Conservation (phyloP, 495 filamentous ascomycete genomes). For the Pyrenula aspistea region DNA sequence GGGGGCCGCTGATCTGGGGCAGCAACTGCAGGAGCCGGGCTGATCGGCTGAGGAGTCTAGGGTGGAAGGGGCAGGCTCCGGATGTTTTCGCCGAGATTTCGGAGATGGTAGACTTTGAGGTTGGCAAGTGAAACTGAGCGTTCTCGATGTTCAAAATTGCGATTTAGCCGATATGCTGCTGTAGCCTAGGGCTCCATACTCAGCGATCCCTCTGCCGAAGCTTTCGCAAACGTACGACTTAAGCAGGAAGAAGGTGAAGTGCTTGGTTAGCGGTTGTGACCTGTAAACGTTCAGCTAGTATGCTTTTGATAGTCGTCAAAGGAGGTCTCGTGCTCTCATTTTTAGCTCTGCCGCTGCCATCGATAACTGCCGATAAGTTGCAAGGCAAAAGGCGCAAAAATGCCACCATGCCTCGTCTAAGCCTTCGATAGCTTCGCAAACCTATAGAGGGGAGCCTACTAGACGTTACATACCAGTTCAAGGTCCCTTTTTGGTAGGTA, state of each 20-base stretch:
- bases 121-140: not conserved
- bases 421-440: not conserved
- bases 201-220: not conserved
- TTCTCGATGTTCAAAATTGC: not conserved
- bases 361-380: not conserved
- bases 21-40: no score
- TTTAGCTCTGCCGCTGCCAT: not conserved
- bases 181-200: not conserved
- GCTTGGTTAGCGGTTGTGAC: not conserved
- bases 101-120: no score
- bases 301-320: not conserved
- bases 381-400: not conserved
- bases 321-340: not conserved
- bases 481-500: not conserved
- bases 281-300: not conserved
- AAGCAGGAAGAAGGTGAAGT: not conserved
- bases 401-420: not conserved
- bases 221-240: not conserved
- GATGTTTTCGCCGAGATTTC: no score
- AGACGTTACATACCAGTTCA: not conserved
- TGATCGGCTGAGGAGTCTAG: no score
- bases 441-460: not conserved
- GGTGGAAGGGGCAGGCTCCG: no score
- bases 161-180: not conserved
- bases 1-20: constrained; percentile 26